These are phyloP conservation scores for Globisporangium radiosum DNA, from an alignment of 352 stramenopile genomes.

Conservation along the genomic window DNA sequence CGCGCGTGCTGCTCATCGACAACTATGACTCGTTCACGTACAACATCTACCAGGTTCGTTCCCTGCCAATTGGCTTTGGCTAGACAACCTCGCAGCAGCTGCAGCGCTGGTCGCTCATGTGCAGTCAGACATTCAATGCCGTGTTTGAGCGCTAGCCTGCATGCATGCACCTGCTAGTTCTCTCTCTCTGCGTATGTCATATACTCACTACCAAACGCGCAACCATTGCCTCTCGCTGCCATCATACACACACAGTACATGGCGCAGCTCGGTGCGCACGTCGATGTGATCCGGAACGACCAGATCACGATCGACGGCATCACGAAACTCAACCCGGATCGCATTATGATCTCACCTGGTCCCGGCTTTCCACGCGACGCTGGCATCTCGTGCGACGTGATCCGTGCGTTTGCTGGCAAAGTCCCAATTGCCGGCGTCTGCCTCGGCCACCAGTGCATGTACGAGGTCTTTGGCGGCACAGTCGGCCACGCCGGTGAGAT, in stretches of 20 bases:
- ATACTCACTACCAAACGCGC: too few relatives aligned
- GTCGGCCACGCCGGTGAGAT: slow-evolving; percentile 84
- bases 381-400: slow-evolving; percentile 78
- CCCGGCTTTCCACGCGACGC: slow-evolving; percentile 78
- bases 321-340: slow-evolving; percentile 59
- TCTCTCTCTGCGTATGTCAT: too few relatives aligned
- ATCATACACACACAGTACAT: slow-evolving; percentile 49
- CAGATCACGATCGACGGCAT: slow-evolving; percentile 81
- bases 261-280: slow-evolving; percentile 71
- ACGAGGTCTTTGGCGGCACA: slow-evolving; percentile 82
- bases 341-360: slow-evolving; percentile 86
- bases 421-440: slow-evolving; percentile 83
- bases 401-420: slow-evolving; percentile 73
- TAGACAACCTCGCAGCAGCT: too few relatives aligned
- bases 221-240: background rate
- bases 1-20: slow-evolving; percentile 82
- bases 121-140: background rate
- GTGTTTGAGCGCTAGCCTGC: too few relatives aligned
- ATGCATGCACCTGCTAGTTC: too few relatives aligned
- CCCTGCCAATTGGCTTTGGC: background rate
- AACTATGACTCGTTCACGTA: slow-evolving; percentile 91
- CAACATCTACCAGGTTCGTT: slow-evolving; percentile 79
- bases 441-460: slow-evolving; percentile 82
- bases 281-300: slow-evolving; percentile 81
- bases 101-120: background rate